Base-by-base conservation (phyloP, 2,329 filamentous ascomycete species). In the Cordyceps cicadae region DNA sequence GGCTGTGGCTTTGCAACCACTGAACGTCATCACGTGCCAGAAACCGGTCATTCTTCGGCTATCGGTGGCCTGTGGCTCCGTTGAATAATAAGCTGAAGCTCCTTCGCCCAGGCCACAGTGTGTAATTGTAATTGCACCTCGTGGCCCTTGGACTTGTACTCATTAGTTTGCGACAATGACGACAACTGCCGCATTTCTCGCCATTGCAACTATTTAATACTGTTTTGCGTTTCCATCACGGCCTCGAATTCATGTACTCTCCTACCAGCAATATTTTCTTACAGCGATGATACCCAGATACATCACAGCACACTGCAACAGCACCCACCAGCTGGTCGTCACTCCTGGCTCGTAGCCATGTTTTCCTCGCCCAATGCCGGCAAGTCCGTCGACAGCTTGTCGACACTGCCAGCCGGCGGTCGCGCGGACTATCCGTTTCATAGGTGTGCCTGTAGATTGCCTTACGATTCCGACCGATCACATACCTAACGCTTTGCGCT, bases 361-460 rank as follows among this genome's bases (percentile, higher is more conserved):
- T 84, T 80, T 70, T 79, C 82, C 66, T 81, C 81, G 64, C 70
- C 77, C 58, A 80, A 75, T 66, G 82, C 82, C 66, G 82, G 84
- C 68, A 86, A 85, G 75, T 88, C 86, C 65, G 79, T 85, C 68
- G 86, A 88, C 73, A 87, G 83, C 69, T 73, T 88, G 66, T 78
- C 82, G 15, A 79, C 83, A 32, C 74, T 79, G 48, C 79, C 81
- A 17, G 77, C 77, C 14, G 74, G 75, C 46, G 74, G 78, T 32
- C 76, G 81, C 46, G 74, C 77, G 62, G 84, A 87, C 64, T 81
- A 78, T 75, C 82, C 71, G 74, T 88, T 80, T 73, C 84, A 80
- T 72, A 84, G 77, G 85, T 87, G 62, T 45, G 71, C 65, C 34
- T 57, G 39, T 24, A n/a, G 29, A 15, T 37, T 5, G 15, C 21